Evolutionary conservation across 192 early-diverging fungal species (phyloP).

Genomic region (Backusella morwellensis): DNA sequence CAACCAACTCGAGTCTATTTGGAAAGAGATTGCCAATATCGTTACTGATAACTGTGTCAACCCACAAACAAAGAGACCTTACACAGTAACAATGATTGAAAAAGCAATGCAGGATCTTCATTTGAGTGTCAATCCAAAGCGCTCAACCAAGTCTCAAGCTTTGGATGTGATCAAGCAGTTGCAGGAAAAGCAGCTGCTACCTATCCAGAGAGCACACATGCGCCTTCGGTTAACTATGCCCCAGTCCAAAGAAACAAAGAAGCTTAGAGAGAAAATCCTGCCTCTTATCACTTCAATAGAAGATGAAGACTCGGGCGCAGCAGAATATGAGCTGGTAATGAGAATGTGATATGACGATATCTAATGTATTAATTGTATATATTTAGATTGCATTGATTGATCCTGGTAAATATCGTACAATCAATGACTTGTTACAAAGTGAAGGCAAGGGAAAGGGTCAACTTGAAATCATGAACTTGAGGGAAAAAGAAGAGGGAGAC

Average conservation of each 20-base stretch:
- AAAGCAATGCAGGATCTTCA: slow-evolving; percentile 96
- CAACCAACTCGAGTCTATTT: slow-evolving; percentile 77
- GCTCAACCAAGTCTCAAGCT: slow-evolving; percentile 89
- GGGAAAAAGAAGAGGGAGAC: slow-evolving; percentile 72
- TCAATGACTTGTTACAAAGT: slow-evolving; percentile 80
- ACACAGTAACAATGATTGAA: slow-evolving; percentile 98
- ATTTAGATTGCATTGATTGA: slow-evolving; percentile 78
- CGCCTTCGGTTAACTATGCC: slow-evolving; percentile 77
- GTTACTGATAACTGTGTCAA: slow-evolving; percentile 97
- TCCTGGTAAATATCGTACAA: slow-evolving; percentile 85
- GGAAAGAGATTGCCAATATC: slow-evolving; percentile 92
- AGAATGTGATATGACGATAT: not conserved
- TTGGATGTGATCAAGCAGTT: slow-evolving; percentile 93
- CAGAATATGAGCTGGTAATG: slow-evolving; percentile 83
- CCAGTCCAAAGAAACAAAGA: slow-evolving; percentile 83
- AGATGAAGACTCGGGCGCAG: slow-evolving; percentile 71
- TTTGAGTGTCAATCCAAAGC: slow-evolving; percentile 85
- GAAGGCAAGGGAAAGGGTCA: slow-evolving; percentile 89
- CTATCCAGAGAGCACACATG: slow-evolving; percentile 96
- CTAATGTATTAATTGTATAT: not conserved
- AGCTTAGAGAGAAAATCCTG: slow-evolving; percentile 72
- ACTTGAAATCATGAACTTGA: slow-evolving; percentile 83
- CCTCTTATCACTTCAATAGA: slow-evolving; percentile 64
- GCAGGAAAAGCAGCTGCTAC: slow-evolving; percentile 85
- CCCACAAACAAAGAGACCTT: slow-evolving; percentile 90